A percentile compares a stretch with the other conserved stretches of the same genome.
Conservation (phyloP, 768 basidiomycete species). For the Collybiopsis luxurians region DNA sequence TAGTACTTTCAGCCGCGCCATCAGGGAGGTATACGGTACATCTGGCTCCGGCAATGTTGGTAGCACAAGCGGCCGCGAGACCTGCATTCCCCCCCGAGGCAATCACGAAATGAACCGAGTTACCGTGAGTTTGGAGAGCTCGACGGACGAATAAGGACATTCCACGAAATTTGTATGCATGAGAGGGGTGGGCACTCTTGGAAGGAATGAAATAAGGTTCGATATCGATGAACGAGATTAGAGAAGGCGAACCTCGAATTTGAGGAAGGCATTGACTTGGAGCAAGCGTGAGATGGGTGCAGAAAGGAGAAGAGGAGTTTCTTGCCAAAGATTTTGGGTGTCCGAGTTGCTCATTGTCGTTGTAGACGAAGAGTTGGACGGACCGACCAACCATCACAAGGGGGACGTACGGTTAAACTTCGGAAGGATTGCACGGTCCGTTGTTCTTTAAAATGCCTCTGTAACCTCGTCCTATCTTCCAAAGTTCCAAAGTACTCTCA, state of each 20-base stretch:
- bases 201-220: conserved; percentile 9
- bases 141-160: conserved; percentile 60
- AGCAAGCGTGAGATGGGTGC: conserved; percentile 50
- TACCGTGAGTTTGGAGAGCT: conserved; percentile 48
- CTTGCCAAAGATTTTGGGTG: conserved; percentile 42
- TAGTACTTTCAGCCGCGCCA: conserved; percentile 44
- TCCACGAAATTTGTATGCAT: conserved; percentile 79
- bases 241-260: conserved; percentile 56
- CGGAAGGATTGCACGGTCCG: neutral
- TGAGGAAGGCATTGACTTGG: conserved; percentile 58
- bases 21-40: conserved; percentile 71
- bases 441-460: neutral
- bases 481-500: no score
- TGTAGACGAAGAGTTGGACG: no score
- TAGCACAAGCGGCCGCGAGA: conserved; percentile 64
- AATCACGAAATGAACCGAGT: conserved; percentile 57
- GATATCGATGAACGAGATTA: neutral
- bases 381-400: neutral
- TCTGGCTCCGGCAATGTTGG: conserved; percentile 47
- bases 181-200: conserved; percentile 73
- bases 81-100: conserved; percentile 86
- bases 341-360: no score
- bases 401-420: neutral
- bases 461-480: no score
- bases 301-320: conserved; percentile 68